Evolutionary conservation across 768 basidiomycete genomes (phyloP), one percentile per base, ranked within the genome.

Genomic region (Boletellus ananas): DNA sequence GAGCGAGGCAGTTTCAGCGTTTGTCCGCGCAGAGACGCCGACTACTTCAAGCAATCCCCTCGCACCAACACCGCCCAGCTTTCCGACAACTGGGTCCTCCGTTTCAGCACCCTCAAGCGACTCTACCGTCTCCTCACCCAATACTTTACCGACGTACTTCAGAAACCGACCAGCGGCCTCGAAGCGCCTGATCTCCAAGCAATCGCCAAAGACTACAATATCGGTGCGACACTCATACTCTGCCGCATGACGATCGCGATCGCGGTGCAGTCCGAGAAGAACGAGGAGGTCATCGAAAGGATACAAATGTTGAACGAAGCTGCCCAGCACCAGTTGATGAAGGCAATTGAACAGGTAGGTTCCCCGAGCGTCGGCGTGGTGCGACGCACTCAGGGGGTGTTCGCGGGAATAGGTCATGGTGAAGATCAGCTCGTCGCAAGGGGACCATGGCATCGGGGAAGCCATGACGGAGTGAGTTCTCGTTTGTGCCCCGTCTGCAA

Each of bases 241-340:
- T 93, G 90, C 62, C 79, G 88, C 41, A 73, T 94, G 37, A 84
- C 87, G 12, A 84, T 95, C 41, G 89, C 86, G 18, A 87, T 93
- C 57, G 85, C 87, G 1, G 91, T 94, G 10, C 91, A 94, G 69
- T 93, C 89, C 61, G 86, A 89, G 65, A 80, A 80, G 66, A 94
- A 94, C 61, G 83, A 91, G 71, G 81, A 85, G 55, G 87, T 94
- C 57, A 93, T 97, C 53, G 84, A 83, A 64, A 87, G 83, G 70
- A 97, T 97, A 33, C 93, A 94, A 61, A 77, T 79, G 2, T 68
- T 96, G 54, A 85, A 80, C 52, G 88, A 95, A 67, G 76, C 71
- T 16, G 85, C 93, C 62, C 94, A 96, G 70, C 89, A 92, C 64
- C 77, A 83, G 61, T 72, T 96, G 46, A 97, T 96, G 94, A 86